These are phyloP conservation scores for Yamadazyma friedrichii DNA, from an alignment of 1,139 yeast genomes.

Conservation along the genomic window DNA sequence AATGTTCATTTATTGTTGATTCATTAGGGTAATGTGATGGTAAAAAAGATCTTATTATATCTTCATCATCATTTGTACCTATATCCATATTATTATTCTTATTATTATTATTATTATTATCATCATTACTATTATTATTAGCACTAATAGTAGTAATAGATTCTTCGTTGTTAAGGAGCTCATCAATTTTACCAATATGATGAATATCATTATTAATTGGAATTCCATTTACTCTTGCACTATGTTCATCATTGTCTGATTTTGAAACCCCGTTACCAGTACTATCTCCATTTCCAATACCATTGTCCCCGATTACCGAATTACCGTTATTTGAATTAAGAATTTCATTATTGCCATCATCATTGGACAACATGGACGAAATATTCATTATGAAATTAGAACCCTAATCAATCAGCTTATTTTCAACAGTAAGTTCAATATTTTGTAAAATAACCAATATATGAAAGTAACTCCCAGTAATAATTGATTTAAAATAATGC, in stretches of 20 bases:
- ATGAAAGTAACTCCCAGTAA: no score
- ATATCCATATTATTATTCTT: neutral
- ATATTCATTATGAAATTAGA: constrained; percentile 29
- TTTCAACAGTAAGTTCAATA: neutral
- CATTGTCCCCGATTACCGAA: no score
- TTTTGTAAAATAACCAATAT: no score
- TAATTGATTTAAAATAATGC: no score
- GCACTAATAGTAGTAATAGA: constrained; percentile 1
- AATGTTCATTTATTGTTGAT: constrained; percentile 6
- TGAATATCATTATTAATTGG: no score
- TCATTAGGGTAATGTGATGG: constrained; percentile 4
- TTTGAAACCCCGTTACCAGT: neutral
- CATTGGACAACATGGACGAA: constrained; percentile 38
- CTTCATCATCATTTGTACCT: neutral
- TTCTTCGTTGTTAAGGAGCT: no score
- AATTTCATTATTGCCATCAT: neutral
- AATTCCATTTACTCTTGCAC: no score
- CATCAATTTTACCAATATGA: no score
- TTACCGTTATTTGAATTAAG: no score
- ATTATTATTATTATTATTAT: neutral
- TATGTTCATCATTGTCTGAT: no score
- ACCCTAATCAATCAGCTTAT: neutral
- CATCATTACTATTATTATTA: constrained; percentile 15
- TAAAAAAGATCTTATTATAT: constrained; percentile 6
- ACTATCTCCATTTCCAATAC: neutral